Conservation (phyloP, 1,284 basidiomycete species). For the Ganoderma lingzhi region DNA sequence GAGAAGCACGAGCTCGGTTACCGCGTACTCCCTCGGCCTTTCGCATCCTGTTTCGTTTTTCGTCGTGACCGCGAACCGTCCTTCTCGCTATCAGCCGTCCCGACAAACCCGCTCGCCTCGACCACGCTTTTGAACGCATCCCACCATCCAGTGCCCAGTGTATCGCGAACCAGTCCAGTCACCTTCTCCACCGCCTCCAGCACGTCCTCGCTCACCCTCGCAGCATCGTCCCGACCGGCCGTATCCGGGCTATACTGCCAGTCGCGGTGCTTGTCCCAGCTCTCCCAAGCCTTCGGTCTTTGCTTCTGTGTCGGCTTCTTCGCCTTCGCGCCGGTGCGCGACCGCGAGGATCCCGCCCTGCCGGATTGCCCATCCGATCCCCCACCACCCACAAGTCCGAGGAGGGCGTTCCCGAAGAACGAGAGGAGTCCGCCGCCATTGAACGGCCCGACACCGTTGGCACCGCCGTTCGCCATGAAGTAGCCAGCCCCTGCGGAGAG, state of each 20-base stretch:
- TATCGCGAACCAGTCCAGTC: constrained; percentile 47
- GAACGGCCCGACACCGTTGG: constrained; percentile 37
- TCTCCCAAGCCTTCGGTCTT: constrained; percentile 68
- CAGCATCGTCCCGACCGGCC: constrained; percentile 35
- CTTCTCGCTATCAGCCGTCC: constrained; percentile 14
- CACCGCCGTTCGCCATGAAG: constrained; percentile 48
- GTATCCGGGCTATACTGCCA: constrained; percentile 62
- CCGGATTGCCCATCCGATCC: constrained; percentile 35
- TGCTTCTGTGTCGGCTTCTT: constrained; percentile 35
- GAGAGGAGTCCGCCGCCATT: constrained; percentile 46
- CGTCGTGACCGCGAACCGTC: constrained; percentile 14
- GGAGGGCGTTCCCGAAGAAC: constrained; percentile 50
- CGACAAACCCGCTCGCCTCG: constrained; percentile 28
- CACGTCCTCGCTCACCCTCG: constrained; percentile 41
- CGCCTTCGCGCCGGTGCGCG: constrained; percentile 36
- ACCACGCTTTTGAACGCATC: constrained; percentile 46
- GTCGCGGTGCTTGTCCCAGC: constrained; percentile 65
- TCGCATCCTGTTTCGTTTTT: constrained; percentile 26
- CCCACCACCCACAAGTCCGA: constrained; percentile 52
- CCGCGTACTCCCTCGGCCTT: constrained; percentile 25
- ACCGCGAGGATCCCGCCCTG: constrained; percentile 36
- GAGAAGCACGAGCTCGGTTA: constrained; percentile 3
- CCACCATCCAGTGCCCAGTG: constrained; percentile 53
- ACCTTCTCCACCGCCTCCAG: constrained; percentile 55
- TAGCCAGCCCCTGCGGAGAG: constrained; percentile 61